Percentiles rank a stretch among this genome's conserved stretches.
These are phyloP conservation scores for Trichophyton verrucosum DNA, from an alignment of 2,329 filamentous ascomycete genomes.

Conservation along the genomic window DNA sequence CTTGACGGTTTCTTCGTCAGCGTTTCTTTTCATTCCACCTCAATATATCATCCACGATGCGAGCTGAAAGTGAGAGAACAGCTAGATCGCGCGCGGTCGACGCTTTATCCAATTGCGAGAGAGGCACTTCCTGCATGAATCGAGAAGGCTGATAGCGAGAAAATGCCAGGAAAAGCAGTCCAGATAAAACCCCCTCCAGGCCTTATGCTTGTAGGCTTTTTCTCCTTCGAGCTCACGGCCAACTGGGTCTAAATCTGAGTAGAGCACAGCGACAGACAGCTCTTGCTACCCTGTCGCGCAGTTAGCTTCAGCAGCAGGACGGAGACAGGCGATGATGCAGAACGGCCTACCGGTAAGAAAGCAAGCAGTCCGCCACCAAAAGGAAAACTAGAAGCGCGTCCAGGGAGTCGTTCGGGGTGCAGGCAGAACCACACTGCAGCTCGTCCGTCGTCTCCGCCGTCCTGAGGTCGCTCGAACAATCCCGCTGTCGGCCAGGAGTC, in stretches of 20 bases:
- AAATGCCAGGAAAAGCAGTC: too few species aligned
- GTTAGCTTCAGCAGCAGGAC: not conserved
- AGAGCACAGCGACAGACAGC: not conserved
- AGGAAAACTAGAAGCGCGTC: not conserved
- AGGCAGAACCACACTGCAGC: not conserved
- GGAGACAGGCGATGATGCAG: not conserved
- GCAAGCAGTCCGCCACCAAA: not conserved
- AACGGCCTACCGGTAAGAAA: not conserved
- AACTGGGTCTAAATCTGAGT: too few species aligned
- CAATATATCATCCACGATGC: not conserved
- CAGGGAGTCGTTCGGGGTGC: not conserved
- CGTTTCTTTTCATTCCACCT: constrained; percentile 19
- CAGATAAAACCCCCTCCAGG: not conserved
- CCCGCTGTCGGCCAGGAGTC: too few species aligned
- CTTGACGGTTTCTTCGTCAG: constrained; percentile 20
- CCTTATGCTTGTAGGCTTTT: not conserved
- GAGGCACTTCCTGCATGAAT: not conserved
- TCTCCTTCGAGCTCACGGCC: not conserved
- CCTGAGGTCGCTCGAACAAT: too few species aligned
- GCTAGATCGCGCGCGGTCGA: not conserved
- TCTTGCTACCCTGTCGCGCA: not conserved
- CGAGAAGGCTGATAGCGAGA: not conserved
- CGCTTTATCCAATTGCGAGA: not conserved
- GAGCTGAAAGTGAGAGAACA: not conserved
- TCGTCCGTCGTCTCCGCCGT: not conserved